phyloP scores from a whole-genome alignment of 345 rosid genomes.

The Punica granatum region DNA sequence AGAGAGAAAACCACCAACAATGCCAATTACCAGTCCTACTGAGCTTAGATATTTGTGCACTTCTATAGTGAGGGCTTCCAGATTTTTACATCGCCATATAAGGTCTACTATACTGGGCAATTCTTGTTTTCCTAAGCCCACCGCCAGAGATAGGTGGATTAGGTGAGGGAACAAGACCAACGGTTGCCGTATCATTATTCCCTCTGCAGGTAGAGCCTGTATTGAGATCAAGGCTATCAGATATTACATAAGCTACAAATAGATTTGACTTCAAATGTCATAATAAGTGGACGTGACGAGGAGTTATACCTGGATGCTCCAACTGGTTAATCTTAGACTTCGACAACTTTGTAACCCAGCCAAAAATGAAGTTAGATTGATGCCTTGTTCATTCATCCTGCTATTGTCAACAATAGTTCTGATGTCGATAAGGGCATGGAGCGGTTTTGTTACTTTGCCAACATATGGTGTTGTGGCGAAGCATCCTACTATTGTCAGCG shows the following conservation, averaged over 20 bases:
- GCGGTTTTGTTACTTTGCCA: slow-evolving; percentile 9
- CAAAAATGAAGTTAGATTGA: slow-evolving; percentile 11
- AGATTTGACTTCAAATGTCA: slow-evolving; percentile 4
- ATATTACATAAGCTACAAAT: not conserved
- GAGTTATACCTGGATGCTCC: slow-evolving; percentile 14
- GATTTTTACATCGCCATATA: slow-evolving; percentile 11
- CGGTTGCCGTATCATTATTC: not conserved
- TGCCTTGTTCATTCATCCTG: not conserved
- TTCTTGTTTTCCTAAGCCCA: slow-evolving; percentile 13
- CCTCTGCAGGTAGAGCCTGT: slow-evolving; percentile 9
- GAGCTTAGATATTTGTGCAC: not conserved
- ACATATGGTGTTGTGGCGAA: slow-evolving; percentile 5
- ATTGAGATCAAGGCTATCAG: too few relatives aligned
- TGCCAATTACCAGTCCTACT: not conserved
- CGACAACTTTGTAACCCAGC: slow-evolving; percentile 4
- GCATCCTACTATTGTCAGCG: slow-evolving; percentile 3
- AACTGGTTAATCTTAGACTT: slow-evolving; percentile 12
- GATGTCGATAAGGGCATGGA: slow-evolving; percentile 5
- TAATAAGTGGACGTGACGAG: slow-evolving; percentile 3
- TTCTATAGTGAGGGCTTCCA: slow-evolving; percentile 10
- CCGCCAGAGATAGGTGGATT: slow-evolving; percentile 7
- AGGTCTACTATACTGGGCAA: slow-evolving; percentile 13
- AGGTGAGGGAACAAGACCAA: slow-evolving; percentile 2
- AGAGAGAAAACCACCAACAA: not conserved
- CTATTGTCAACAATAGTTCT: too few relatives aligned